phyloP scores from a whole-genome alignment of 179 eudicot genomes.

The Vitellaria paradoxa region DNA sequence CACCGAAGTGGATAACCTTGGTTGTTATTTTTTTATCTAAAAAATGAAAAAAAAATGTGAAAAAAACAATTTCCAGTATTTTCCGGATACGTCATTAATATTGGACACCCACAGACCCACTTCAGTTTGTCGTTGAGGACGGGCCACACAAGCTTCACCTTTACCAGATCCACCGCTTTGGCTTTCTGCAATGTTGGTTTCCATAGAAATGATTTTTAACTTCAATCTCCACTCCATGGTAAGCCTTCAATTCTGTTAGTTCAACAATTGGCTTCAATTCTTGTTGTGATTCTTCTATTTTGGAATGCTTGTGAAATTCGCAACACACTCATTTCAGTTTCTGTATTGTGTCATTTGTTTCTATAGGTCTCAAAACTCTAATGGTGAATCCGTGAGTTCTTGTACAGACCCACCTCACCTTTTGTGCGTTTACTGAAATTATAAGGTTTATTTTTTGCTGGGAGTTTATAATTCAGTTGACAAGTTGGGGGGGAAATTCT shows the following conservation, averaged over 20 bases:
- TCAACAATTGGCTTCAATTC: not conserved
- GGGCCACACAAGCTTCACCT: conserved; percentile 20
- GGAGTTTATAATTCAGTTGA: conserved; percentile 1
- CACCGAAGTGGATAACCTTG: no score
- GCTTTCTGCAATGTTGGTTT: not conserved
- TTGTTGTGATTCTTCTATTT: not conserved
- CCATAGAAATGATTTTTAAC: not conserved
- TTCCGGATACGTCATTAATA: no score
- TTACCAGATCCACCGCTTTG: not conserved
- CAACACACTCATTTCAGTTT: not conserved
- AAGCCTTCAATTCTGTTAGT: conserved; percentile 5
- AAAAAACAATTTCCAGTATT: no score
- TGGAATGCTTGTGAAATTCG: not conserved
- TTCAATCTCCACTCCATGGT: not conserved
- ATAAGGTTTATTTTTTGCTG: not conserved
- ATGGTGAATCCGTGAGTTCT: not conserved
- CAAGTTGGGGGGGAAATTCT: conserved; percentile 10
- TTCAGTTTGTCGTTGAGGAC: conserved; percentile 17
- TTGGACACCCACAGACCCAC: conserved; percentile 14
- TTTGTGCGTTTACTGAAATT: not conserved
- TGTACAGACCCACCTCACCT: not conserved
- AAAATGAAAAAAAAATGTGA: no score
- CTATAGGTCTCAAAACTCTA: not conserved
- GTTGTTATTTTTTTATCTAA: no score
- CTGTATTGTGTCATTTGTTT: not conserved